phyloP scores from a whole-genome alignment of 2,329 filamentous ascomycete species.

The Tolypocladium guangdongense region DNA sequence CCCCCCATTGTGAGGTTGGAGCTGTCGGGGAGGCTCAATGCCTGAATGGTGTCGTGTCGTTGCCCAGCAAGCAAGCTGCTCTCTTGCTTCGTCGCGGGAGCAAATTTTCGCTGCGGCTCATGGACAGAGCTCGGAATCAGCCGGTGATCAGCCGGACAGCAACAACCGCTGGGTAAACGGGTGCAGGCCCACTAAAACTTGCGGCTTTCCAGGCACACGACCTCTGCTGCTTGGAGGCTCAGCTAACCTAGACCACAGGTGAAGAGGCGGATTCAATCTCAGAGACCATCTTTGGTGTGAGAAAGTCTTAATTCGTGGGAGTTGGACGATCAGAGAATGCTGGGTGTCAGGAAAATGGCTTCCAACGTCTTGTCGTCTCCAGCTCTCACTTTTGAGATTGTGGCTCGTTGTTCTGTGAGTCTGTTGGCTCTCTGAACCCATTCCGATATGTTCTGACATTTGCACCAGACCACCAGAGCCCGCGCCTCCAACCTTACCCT shows the following conservation, averaged over 20 bases:
- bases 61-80: constrained; percentile 3
- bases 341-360: constrained; percentile 32
- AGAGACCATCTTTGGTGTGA: background rate
- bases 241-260: background rate
- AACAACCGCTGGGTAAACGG: background rate
- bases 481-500: constrained; percentile 79
- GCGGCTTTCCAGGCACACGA: background rate
- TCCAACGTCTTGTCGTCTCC: constrained; percentile 43
- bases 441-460: constrained; percentile 7
- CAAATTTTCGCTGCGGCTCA: constrained; percentile 19
- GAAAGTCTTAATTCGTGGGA: background rate
- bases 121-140: constrained; percentile 7
- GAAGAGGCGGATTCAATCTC: constrained; percentile 2
- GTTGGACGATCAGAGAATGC: constrained; percentile 11
- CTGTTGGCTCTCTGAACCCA: background rate
- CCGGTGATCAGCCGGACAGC: constrained; percentile 21
- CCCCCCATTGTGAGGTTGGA: constrained; percentile 19
- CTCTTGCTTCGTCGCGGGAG: constrained; percentile 3
- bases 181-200: constrained; percentile 3
- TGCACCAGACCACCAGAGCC: constrained; percentile 73
- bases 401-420: constrained; percentile 70
- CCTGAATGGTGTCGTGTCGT: constrained; percentile 9
- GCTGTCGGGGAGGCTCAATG: constrained; percentile 18
- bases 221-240: background rate
- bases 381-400: constrained; percentile 67